phyloP scores from a whole-genome alignment of 768 basidiomycete species.

The Suillus plorans region DNA sequence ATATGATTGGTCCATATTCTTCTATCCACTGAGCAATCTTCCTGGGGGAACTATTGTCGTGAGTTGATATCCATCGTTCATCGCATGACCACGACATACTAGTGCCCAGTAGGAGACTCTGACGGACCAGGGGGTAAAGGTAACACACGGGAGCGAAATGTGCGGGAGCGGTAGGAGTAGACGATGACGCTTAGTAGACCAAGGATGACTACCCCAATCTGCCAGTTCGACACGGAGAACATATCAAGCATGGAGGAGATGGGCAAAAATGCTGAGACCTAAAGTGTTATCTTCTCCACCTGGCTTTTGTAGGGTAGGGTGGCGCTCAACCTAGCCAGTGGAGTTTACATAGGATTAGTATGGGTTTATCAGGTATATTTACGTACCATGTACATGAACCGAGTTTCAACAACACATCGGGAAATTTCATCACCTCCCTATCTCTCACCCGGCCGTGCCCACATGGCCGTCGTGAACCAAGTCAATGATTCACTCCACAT shows the following conservation, averaged over 20 bases:
- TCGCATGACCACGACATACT: neutral
- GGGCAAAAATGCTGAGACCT: neutral
- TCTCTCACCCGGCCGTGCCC: too few relatives aligned
- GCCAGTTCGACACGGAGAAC: neutral
- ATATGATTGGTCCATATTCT: constrained; percentile 11
- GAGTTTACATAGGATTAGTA: too few relatives aligned
- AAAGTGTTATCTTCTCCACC: neutral
- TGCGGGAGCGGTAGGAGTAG: neutral
- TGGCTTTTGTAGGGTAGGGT: neutral
- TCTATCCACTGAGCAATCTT: constrained; percentile 10
- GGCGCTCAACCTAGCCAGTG: too few relatives aligned
- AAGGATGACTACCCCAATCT: neutral
- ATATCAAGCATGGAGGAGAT: neutral
- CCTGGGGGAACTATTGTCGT: neutral
- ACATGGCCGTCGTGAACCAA: too few relatives aligned
- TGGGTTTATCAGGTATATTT: too few relatives aligned
- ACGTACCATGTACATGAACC: too few relatives aligned
- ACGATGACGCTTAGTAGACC: neutral
- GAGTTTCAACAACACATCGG: too few relatives aligned
- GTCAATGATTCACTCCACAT: too few relatives aligned
- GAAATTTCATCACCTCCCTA: too few relatives aligned
- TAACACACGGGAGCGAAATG: neutral
- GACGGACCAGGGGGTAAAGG: constrained; percentile 8
- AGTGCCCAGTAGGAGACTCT: constrained; percentile 1
- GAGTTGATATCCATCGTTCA: too few relatives aligned